Percentiles rank a stretch among this genome's conserved stretches.
These are phyloP conservation scores for Gonium pectorale DNA, from an alignment of 139 green algal genomes.

Conservation along the genomic window DNA sequence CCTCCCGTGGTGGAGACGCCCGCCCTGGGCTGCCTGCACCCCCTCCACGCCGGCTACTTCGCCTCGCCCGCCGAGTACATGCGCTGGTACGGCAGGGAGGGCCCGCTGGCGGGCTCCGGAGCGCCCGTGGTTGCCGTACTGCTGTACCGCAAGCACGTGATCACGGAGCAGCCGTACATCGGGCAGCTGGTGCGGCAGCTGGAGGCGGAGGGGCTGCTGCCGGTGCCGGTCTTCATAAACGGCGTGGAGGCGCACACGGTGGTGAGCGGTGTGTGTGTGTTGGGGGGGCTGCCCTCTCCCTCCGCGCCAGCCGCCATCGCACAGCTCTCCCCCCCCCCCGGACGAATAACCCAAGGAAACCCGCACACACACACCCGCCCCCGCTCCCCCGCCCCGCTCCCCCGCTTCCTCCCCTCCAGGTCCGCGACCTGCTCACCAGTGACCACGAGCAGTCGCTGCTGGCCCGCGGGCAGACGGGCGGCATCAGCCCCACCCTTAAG, in stretches of 20 bases:
- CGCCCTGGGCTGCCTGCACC: constrained; percentile 93
- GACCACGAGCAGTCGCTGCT: constrained; percentile 66
- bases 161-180: constrained; percentile 92
- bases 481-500: constrained; percentile 56
- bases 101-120: constrained; percentile 47
- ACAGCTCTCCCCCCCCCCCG: background rate
- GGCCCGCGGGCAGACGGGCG: constrained; percentile 2
- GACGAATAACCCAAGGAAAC: too few species aligned
- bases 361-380: too few species aligned
- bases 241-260: constrained; percentile 96
- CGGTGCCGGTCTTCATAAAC: constrained; percentile 97
- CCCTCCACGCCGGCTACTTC: constrained; percentile 78
- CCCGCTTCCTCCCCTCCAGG: constrained; percentile 46
- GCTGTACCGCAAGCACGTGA: constrained; percentile 99
- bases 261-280: constrained; percentile 71
- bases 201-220: constrained; percentile 77
- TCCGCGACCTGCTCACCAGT: constrained; percentile 87
- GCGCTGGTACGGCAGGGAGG: constrained; percentile 72
- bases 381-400: too few species aligned
- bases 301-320: too few species aligned
- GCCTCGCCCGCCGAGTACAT: constrained; percentile 82
- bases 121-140: constrained; percentile 90
- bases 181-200: constrained; percentile 72
- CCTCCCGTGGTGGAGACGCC: constrained; percentile 87
- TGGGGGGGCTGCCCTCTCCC: constrained; percentile 23